A percentile compares a stretch with the other conserved stretches of the same genome.
Evolutionary conservation across 73 alveolate genomes (phyloP).

Genomic region (Tetrahymena borealis): DNA sequence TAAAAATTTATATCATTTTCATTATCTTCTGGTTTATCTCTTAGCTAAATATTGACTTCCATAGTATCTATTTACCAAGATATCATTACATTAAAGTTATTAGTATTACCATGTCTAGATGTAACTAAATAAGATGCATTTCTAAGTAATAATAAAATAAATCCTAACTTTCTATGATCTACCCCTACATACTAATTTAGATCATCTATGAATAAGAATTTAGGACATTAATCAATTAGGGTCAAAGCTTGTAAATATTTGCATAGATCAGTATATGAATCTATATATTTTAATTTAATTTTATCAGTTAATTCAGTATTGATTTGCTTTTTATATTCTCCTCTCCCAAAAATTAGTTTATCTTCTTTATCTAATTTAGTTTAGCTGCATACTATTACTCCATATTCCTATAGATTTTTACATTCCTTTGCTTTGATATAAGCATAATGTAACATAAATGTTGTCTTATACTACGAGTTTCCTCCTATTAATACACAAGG

Average conservation of each 20-base stretch:
- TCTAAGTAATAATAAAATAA: not conserved
- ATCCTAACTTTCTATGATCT: not conserved
- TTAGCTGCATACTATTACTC: not conserved
- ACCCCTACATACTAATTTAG: not conserved
- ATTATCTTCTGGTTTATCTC: not conserved
- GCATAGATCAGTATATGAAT: not conserved
- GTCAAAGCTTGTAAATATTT: not conserved
- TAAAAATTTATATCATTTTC: not conserved
- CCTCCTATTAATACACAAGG: not conserved
- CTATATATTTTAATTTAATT: not conserved
- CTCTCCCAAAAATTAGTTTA: not conserved
- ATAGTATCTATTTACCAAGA: not conserved
- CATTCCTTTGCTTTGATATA: not conserved
- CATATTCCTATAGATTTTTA: not conserved
- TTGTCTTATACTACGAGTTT: not conserved
- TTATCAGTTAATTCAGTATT: not conserved
- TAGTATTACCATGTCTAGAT: not conserved
- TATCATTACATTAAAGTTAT: not conserved
- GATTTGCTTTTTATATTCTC: not conserved
- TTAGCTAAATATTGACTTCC: not conserved
- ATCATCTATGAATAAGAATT: not conserved
- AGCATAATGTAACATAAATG: not conserved
- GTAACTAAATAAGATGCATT: not conserved
- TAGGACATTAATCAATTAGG: not conserved
- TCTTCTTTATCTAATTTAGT: not conserved